These are phyloP conservation scores for Yamadazyma olivae DNA, from an alignment of 805 yeast species.

Conservation along the genomic window DNA sequence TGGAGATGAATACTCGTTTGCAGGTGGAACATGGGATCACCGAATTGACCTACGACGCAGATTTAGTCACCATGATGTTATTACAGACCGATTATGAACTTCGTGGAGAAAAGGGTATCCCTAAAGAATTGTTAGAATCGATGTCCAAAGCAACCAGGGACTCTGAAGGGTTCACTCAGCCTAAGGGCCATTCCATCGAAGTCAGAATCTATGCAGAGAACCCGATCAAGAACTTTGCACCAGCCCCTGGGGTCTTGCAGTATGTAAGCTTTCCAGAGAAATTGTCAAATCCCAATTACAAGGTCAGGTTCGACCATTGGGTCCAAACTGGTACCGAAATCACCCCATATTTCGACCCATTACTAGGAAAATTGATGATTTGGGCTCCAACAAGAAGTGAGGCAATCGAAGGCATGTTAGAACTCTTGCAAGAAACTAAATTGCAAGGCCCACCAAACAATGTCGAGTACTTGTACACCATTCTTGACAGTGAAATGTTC, in stretches of 20 bases:
- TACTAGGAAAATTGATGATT: slow-evolving; percentile 91
- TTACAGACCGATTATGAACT: slow-evolving; percentile 83
- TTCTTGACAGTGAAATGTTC: slow-evolving; percentile 80
- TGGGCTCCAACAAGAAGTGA: slow-evolving; percentile 85
- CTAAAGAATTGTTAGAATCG: background rate
- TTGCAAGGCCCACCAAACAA: slow-evolving; percentile 85
- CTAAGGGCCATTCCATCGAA: slow-evolving; percentile 84
- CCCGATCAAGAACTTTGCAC: slow-evolving; percentile 89
- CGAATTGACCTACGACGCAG: slow-evolving; percentile 89
- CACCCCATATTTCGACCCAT: slow-evolving; percentile 93
- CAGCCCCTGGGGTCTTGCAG: slow-evolving; percentile 90
- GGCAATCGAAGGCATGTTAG: slow-evolving; percentile 69
- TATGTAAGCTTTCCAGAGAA: slow-evolving; percentile 80
- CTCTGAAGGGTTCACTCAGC: background rate
- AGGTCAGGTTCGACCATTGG: slow-evolving; percentile 85
- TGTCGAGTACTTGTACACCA: slow-evolving; percentile 79
- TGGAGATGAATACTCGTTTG: slow-evolving; percentile 91
- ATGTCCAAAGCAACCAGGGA: background rate
- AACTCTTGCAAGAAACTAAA: slow-evolving; percentile 79
- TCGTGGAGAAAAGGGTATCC: background rate
- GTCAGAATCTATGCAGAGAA: slow-evolving; percentile 95
- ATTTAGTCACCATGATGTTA: slow-evolving; percentile 95
- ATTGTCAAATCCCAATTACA: slow-evolving; percentile 55
- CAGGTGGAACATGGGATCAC: slow-evolving; percentile 98
- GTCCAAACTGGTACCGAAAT: slow-evolving; percentile 78